Conservation (phyloP, 2,329 filamentous ascomycete genomes). For the Diaporthe ampelina region DNA sequence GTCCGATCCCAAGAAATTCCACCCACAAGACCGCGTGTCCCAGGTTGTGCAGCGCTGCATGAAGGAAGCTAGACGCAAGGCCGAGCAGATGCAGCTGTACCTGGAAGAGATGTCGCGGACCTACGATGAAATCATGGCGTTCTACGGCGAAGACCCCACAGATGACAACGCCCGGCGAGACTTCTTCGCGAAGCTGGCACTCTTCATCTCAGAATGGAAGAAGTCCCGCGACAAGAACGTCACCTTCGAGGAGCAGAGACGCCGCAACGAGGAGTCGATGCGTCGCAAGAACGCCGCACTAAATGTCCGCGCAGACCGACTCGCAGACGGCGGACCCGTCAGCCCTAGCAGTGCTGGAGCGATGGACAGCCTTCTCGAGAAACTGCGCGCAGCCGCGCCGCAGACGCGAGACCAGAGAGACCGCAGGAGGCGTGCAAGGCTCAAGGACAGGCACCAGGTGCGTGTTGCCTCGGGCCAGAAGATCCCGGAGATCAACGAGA, state of each 20-base stretch:
- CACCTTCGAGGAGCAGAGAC: constrained; percentile 82
- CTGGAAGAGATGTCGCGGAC: constrained; percentile 92
- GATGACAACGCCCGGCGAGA: constrained; percentile 95
- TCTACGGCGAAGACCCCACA: constrained; percentile 93
- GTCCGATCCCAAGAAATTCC: constrained; percentile 97
- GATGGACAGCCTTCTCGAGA: constrained; percentile 96
- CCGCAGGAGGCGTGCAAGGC: constrained; percentile 84
- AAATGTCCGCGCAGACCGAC: constrained; percentile 65
- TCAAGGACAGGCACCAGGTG: constrained; percentile 92
- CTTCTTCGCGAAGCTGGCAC: constrained; percentile 94
- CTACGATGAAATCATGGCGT: constrained; percentile 95
- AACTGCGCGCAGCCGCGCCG: constrained; percentile 91
- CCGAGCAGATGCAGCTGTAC: constrained; percentile 94
- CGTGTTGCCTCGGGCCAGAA: constrained; percentile 91
- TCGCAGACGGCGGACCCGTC: constrained; percentile 62
- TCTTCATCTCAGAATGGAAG: constrained; percentile 95
- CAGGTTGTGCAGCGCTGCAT: constrained; percentile 93
- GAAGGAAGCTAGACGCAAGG: constrained; percentile 96
- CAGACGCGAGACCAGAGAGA: constrained; percentile 92
- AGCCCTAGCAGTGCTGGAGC: constrained; percentile 85
- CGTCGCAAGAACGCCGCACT: constrained; percentile 87
- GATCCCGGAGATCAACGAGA: constrained; percentile 80
- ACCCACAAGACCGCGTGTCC: constrained; percentile 94
- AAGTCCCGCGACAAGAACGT: constrained; percentile 95
- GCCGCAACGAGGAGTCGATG: constrained; percentile 91